Percentiles rank a stretch among this genome's conserved stretches.
Evolutionary conservation across 108 stramenopile species (phyloP).

Genomic region (Asterionellopsis glacialis): DNA sequence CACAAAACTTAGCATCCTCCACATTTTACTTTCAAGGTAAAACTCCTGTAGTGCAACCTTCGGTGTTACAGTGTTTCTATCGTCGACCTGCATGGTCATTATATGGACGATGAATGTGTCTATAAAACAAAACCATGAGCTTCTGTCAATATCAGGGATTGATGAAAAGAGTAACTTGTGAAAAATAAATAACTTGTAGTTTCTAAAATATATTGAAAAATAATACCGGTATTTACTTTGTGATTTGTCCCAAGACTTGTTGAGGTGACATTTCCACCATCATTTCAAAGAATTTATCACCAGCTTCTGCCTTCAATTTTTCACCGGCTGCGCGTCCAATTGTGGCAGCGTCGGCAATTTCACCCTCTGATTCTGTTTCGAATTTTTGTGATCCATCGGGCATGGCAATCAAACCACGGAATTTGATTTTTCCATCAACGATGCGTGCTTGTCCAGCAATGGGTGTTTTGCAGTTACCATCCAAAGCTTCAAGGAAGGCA

Average conservation of each 20-base stretch:
- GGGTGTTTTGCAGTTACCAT: constrained; percentile 99
- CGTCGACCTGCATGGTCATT: no score
- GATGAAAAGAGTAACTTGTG: no score
- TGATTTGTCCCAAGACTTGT: constrained; percentile 88
- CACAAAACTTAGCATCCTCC: constrained; percentile 17
- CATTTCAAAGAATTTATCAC: constrained; percentile 91
- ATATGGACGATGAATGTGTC: no score
- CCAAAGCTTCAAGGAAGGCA: constrained; percentile 94
- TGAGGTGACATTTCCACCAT: constrained; percentile 94
- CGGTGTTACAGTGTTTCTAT: constrained; percentile 22
- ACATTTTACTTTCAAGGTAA: constrained; percentile 33
- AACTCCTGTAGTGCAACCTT: constrained; percentile 24
- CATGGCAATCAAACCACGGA: constrained; percentile 91
- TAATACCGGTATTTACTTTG: constrained; percentile 42
- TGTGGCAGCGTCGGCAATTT: constrained; percentile 68
- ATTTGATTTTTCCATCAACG: constrained; percentile 82
- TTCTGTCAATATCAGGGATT: no score
- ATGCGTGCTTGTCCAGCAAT: constrained; percentile 97
- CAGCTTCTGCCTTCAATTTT: constrained; percentile 82
- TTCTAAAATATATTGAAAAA: no score
- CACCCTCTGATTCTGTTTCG: constrained; percentile 70
- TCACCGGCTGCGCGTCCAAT: constrained; percentile 85
- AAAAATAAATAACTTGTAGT: no score
- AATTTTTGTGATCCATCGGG: constrained; percentile 86
- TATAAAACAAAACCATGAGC: no score